Base-by-base conservation (phyloP, 2,329 filamentous ascomycete species). In the Colletotrichum theobromicola region DNA sequence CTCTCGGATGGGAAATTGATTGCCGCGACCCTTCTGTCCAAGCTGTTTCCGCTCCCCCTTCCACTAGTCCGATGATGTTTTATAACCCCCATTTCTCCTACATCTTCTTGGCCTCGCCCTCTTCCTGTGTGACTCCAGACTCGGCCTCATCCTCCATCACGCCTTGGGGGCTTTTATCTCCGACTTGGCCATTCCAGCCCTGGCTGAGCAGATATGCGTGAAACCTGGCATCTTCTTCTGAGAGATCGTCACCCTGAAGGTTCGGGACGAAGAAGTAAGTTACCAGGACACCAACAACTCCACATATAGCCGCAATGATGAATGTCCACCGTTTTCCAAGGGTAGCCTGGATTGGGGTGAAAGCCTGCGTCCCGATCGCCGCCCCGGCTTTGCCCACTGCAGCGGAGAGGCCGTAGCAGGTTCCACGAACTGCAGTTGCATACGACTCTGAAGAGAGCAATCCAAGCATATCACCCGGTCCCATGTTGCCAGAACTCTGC, bases 381-480 rank as follows among this genome's bases (percentile, higher is more conserved):
- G 87, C 88, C 1, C 88, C 88, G 0, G 87, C 83, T 75, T 90
- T 90, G 2, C 88, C 88, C 32, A 89, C 77, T 0, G 87, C 88
- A 1, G 88, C 88, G 3, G 85, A 86, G n/a, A 89, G 77, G 1
- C 88, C 88, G 67, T 89, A 89, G 58, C 86, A 88, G 10, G 85
- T 87, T 1, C 88, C 88, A 12, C 88, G 81, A 1, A 89, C 86
- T n/a, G 86, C 86, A 3, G 88, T 90, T 0, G 88, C 85, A 74
- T 88, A 90, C 2, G 85, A 83, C 77, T 90, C 88, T 1, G 86
- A 88, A 0, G 86, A 88, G 7, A 89, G 78, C 4, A 90, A 80
- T 1, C 87, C 88, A 5, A 90, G 83, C 80, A 87, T 89, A 53
- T 88, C 86, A 0, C 88, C 88, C 0, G 88, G 88, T 0, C 88